Percentiles rank a stretch among this genome's conserved stretches.
Conservation (phyloP, 768 basidiomycete genomes). For the Mycena vulgaris region DNA sequence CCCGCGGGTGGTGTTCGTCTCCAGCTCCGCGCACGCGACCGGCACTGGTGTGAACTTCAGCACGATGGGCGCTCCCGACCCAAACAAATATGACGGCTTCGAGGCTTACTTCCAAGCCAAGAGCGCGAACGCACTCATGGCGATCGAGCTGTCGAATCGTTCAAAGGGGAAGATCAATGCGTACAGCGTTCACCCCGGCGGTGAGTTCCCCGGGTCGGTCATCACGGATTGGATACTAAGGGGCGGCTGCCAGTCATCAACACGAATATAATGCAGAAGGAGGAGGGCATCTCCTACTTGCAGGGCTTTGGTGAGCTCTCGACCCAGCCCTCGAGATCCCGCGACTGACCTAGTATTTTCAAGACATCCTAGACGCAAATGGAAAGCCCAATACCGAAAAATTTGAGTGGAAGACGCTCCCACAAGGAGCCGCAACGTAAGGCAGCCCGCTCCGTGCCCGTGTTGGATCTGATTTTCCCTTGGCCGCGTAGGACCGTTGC, state of each 20-base stretch:
- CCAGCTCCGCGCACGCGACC: neutral
- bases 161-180: neutral
- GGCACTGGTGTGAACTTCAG: neutral
- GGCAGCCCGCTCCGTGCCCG: neutral
- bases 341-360: neutral
- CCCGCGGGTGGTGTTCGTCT: constrained; percentile 1
- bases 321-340: neutral
- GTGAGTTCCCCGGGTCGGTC: too few relatives aligned
- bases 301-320: neutral
- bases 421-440: constrained; percentile 22
- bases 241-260: constrained; percentile 13
- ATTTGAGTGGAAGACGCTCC: constrained; percentile 8
- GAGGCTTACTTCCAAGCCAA: neutral
- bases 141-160: neutral
- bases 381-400: constrained; percentile 1
- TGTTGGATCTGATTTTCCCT: neutral
- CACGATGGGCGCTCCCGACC: neutral
- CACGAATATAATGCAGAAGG: constrained; percentile 1
- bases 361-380: neutral
- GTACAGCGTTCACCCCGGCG: constrained; percentile 6
- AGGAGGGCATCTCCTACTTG: neutral
- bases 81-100: neutral
- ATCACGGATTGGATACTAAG: too few relatives aligned
- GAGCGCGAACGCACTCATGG: neutral
- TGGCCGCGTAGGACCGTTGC: neutral